Evolutionary conservation across 2,329 filamentous ascomycete species (phyloP).

Genomic region (Curvularia verruculosa): DNA sequence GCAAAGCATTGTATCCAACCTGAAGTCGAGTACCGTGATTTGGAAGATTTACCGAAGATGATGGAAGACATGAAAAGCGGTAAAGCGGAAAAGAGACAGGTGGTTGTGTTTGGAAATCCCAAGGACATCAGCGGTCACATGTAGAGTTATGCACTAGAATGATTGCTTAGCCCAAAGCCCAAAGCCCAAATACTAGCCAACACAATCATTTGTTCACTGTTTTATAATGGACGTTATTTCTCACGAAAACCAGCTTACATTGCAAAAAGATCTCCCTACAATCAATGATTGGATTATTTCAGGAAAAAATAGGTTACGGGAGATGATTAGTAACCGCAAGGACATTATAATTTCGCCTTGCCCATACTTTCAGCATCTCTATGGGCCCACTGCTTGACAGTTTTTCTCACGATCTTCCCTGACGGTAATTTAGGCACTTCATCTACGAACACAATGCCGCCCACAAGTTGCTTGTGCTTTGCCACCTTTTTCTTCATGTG

Average conservation of each 20-base stretch:
- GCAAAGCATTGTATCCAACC: constrained; percentile 52
- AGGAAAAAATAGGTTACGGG: background rate
- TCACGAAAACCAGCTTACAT: too few relatives aligned
- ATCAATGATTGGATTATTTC: too few relatives aligned
- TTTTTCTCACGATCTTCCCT: constrained; percentile 64
- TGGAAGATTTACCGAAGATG: constrained; percentile 51
- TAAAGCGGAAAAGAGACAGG: constrained; percentile 47
- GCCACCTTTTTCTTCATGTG: constrained; percentile 56
- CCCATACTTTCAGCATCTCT: constrained; percentile 53
- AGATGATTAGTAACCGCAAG: background rate
- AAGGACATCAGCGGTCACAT: background rate
- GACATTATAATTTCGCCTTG: constrained; percentile 32
- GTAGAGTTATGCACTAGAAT: background rate
- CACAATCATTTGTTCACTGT: too few relatives aligned
- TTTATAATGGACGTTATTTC: too few relatives aligned
- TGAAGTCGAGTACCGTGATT: constrained; percentile 48
- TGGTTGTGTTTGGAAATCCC: constrained; percentile 42
- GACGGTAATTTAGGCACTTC: constrained; percentile 63
- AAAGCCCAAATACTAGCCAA: too few relatives aligned
- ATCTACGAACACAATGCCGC: constrained; percentile 62
- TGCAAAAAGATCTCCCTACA: too few relatives aligned
- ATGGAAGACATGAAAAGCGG: constrained; percentile 49
- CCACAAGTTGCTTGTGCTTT: constrained; percentile 60
- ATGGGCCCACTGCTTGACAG: constrained; percentile 64
- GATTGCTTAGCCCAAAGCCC: background rate